Evolutionary conservation across 495 filamentous ascomycete species (phyloP).

Genomic region (Podospora anserina): DNA sequence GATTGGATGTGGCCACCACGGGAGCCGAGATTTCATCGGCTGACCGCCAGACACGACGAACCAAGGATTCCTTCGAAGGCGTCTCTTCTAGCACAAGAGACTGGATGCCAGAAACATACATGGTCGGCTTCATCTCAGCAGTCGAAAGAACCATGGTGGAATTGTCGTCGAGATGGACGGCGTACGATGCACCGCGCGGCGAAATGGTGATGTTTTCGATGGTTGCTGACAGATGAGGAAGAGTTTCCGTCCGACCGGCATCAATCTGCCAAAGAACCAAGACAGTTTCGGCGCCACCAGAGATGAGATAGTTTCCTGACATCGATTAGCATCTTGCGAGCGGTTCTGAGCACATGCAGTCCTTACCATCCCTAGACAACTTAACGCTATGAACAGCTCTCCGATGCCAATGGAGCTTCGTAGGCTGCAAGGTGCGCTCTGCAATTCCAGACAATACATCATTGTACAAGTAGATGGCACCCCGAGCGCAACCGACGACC

Average conservation of each 20-base stretch:
- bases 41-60: constrained; percentile 39
- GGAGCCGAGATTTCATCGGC: constrained; percentile 32
- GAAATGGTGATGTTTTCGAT: constrained; percentile 84
- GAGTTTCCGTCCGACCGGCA: constrained; percentile 69
- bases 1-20: constrained; percentile 37
- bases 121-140: constrained; percentile 73
- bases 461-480: constrained; percentile 73
- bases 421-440: constrained; percentile 42
- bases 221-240: constrained; percentile 82
- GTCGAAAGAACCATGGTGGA: constrained; percentile 84
- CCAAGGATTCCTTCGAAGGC: constrained; percentile 41
- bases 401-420: constrained; percentile 87
- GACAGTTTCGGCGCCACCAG: constrained; percentile 85
- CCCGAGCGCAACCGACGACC: constrained; percentile 68
- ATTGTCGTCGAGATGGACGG: constrained; percentile 82
- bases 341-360: not conserved
- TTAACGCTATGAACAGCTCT: constrained; percentile 73
- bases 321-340: not conserved
- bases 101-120: constrained; percentile 80
- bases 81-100: constrained; percentile 46
- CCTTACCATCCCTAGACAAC: constrained; percentile 86
- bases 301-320: constrained; percentile 91
- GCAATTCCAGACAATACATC: constrained; percentile 62
- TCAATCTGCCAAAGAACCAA: constrained; percentile 95
- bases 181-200: constrained; percentile 72